Conservation (phyloP, 2,329 filamentous ascomycete species). For the Apiospora koreana region DNA sequence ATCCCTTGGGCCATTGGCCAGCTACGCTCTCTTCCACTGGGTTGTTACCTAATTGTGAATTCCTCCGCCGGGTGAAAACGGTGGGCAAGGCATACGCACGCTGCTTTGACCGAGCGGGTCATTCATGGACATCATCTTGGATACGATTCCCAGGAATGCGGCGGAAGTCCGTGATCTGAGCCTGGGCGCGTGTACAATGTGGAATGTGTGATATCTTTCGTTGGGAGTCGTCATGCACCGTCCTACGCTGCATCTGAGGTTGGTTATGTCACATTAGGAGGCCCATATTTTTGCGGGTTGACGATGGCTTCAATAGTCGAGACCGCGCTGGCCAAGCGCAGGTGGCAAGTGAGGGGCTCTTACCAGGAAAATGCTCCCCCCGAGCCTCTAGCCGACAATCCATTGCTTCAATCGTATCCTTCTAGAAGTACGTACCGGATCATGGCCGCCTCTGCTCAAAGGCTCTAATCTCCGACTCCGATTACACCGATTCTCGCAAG, state of each 20-base stretch:
- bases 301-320: slow-evolving; percentile 8
- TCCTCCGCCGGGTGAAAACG: background rate
- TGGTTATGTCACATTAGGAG: background rate
- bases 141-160: background rate
- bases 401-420: background rate
- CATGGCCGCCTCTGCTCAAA: background rate
- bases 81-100: background rate
- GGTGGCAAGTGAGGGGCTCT: slow-evolving; percentile 2
- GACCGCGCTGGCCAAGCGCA: slow-evolving; percentile 2
- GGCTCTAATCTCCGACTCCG: slow-evolving; percentile 3
- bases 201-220: background rate
- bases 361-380: background rate
- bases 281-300: slow-evolving; percentile 3
- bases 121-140: background rate
- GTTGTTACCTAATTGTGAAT: background rate
- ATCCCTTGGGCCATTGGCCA: background rate
- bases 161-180: background rate
- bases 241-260: background rate
- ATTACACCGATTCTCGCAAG: background rate
- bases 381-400: background rate
- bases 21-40: background rate
- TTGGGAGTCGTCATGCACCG: background rate
- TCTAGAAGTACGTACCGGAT: slow-evolving; percentile 4
- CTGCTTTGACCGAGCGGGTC: background rate
- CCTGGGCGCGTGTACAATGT: background rate